Percentiles rank a stretch among this genome's conserved stretches.
Evolutionary conservation across 108 stramenopile genomes (phyloP).

Genomic region (Cafeteria roenbergensis): DNA sequence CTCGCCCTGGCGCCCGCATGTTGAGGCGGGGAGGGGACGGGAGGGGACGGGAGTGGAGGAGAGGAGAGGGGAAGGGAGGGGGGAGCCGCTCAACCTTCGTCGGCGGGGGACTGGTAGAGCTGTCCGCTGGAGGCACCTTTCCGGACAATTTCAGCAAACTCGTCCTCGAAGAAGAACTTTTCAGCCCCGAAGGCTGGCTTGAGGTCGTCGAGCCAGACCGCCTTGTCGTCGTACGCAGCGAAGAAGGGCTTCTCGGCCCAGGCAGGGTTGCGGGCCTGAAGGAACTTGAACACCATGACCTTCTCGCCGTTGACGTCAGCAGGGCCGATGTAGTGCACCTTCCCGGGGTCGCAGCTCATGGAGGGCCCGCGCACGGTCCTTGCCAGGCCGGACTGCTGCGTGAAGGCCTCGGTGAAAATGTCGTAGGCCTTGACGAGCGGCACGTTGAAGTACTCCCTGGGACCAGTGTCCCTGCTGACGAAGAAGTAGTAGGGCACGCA

Average conservation of each 20-base stretch:
- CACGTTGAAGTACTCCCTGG: constrained; percentile 46
- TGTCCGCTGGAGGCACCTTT: not conserved
- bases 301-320: constrained; percentile 43
- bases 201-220: constrained; percentile 48
- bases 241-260: constrained; percentile 50
- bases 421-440: constrained; percentile 42
- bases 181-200: constrained; percentile 24
- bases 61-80: too few species aligned
- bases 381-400: constrained; percentile 39
- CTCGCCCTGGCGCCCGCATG: too few species aligned
- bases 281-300: constrained; percentile 45
- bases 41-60: too few species aligned
- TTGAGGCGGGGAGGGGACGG: too few species aligned
- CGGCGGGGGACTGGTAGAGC: not conserved
- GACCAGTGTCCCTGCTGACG: constrained; percentile 52
- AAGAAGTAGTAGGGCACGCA: constrained; percentile 57
- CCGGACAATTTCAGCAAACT: not conserved
- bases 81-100: too few species aligned
- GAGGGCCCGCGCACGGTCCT: constrained; percentile 52
- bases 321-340: constrained; percentile 49
- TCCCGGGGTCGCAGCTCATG: constrained; percentile 50
- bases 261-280: constrained; percentile 46
- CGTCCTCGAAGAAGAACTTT: constrained; percentile 14
- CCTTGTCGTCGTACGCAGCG: constrained; percentile 44
- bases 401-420: constrained; percentile 42